Evolutionary conservation across 805 yeast genomes (phyloP).

Genomic region (Cyberlindnera americana): DNA sequence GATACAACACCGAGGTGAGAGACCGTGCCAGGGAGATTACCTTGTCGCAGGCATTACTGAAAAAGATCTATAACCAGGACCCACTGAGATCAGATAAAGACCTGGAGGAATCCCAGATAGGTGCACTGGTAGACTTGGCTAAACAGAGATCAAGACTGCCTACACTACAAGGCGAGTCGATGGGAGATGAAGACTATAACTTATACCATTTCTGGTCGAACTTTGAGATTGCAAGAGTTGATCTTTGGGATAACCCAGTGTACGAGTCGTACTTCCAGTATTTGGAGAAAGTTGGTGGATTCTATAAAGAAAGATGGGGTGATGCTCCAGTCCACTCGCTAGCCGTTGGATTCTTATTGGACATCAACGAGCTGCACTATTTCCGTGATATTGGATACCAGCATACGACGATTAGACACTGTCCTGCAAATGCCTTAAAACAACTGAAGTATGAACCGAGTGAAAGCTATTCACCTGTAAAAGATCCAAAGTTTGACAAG

Average conservation of each 20-base stretch:
- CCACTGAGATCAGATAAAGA: conserved; percentile 14
- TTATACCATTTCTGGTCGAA: conserved; percentile 91
- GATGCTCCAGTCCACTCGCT: conserved; percentile 94
- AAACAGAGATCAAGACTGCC: conserved; percentile 34
- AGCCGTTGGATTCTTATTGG: conserved; percentile 74
- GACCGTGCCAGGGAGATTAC: conserved; percentile 29
- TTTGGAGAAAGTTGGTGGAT: conserved; percentile 75
- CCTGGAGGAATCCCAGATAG: conserved; percentile 32
- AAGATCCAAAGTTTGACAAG: conserved; percentile 21
- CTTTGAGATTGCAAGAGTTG: conserved; percentile 86
- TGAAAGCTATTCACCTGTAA: not conserved
- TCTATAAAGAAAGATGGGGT: conserved; percentile 93
- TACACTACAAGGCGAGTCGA: conserved; percentile 46
- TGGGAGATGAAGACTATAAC: conserved; percentile 67
- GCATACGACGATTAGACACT: conserved; percentile 78
- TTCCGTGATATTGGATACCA: conserved; percentile 90
- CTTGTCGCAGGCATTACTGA: conserved; percentile 30
- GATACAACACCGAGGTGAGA: conserved; percentile 24
- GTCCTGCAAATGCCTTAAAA: conserved; percentile 57
- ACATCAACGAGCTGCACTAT: conserved; percentile 73
- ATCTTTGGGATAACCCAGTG: conserved; percentile 59
- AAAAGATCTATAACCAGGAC: conserved; percentile 3
- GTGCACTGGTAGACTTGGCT: conserved; percentile 35
- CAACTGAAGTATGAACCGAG: conserved; percentile 43
- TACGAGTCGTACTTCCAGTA: conserved; percentile 67